Conservation (phyloP, 2,329 filamentous ascomycete species). For the Magnaporthiopsis incrustans region DNA sequence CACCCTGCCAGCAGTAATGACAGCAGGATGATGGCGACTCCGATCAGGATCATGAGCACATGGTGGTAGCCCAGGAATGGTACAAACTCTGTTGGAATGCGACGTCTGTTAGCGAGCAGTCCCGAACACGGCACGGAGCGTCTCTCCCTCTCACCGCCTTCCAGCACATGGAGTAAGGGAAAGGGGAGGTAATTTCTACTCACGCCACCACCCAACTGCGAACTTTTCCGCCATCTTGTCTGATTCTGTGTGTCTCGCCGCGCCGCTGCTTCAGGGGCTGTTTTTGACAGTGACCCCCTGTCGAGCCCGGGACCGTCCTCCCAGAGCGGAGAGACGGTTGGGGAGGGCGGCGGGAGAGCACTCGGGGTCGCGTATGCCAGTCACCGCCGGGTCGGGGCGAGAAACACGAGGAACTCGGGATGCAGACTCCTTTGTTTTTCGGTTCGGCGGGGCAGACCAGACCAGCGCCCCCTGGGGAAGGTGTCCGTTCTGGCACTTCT, state of each 20-base stretch:
- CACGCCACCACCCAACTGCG: constrained; percentile 40
- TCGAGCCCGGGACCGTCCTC: constrained; percentile 19
- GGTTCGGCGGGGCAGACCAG: background rate
- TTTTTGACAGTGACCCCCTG: constrained; percentile 3
- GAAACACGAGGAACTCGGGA: background rate
- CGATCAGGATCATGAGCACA: constrained; percentile 96
- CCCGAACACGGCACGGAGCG: background rate
- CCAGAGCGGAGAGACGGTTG: constrained; percentile 17
- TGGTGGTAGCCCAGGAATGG: constrained; percentile 69
- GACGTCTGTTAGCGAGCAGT: background rate
- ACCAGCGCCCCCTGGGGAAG: no score
- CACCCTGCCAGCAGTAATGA: constrained; percentile 91
- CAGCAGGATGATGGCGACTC: constrained; percentile 84
- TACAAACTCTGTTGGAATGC: constrained; percentile 43
- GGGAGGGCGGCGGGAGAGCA: constrained; percentile 5
- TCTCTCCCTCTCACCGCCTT: background rate
- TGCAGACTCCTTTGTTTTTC: background rate
- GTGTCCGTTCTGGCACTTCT: background rate
- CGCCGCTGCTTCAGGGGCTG: constrained; percentile 5
- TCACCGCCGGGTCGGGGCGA: background rate
- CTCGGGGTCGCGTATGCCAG: no score
- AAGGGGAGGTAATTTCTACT: constrained; percentile 19
- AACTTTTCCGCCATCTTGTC: constrained; percentile 8
- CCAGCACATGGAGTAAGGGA: background rate
- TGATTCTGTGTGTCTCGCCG: background rate